Conservation (phyloP, 441 rosid genomes). For the Populus hybrid region DNA sequence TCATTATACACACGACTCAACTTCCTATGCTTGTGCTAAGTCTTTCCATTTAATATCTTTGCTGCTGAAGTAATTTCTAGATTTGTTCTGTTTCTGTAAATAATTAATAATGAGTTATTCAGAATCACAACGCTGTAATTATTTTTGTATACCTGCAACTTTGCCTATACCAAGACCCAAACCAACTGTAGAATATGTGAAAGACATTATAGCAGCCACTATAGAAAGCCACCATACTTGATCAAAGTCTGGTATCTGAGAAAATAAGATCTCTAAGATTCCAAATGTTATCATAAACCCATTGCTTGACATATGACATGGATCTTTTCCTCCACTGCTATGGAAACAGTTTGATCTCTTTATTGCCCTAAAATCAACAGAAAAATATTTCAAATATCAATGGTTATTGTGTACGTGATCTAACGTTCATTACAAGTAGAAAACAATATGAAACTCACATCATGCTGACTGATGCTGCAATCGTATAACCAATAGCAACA, state of each 20-base stretch:
- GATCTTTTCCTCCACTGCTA: constrained; percentile 47
- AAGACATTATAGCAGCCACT: constrained; percentile 84
- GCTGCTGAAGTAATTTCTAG: background rate
- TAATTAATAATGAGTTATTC: background rate
- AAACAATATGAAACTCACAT: constrained; percentile 41
- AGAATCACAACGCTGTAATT: background rate
- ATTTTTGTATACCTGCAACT: constrained; percentile 51
- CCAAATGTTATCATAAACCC: constrained; percentile 84
- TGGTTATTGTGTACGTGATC: background rate
- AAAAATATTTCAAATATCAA: background rate
- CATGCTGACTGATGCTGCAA: constrained; percentile 81
- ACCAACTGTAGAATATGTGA: constrained; percentile 71
- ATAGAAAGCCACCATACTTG: constrained; percentile 89
- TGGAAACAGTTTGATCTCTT: constrained; percentile 78
- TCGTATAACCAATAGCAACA: constrained; percentile 76
- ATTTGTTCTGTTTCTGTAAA: background rate
- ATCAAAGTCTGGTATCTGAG: constrained; percentile 85
- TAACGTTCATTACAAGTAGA: background rate
- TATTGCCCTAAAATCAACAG: constrained; percentile 51
- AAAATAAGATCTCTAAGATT: constrained; percentile 48
- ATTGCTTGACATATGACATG: constrained; percentile 61
- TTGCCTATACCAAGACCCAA: constrained; percentile 70
- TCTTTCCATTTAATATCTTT: background rate
- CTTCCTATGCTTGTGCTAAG: background rate
- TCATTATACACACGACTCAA: background rate